Evolutionary conservation across 768 basidiomycete species (phyloP).

Genomic region (Suillus bovinus): DNA sequence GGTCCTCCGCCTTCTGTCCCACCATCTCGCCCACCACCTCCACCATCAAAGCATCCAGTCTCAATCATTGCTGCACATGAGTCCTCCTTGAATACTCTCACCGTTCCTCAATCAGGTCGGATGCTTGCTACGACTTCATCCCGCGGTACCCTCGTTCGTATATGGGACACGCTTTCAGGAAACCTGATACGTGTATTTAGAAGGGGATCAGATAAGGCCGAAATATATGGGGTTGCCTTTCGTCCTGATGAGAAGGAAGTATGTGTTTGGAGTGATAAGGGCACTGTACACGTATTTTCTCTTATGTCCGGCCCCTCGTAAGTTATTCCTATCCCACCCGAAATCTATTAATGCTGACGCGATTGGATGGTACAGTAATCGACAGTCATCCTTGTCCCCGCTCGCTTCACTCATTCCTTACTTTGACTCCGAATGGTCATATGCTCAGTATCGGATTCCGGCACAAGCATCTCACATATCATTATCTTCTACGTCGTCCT

Average conservation of each 20-base stretch:
- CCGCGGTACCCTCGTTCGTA: slow-evolving; percentile 81
- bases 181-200: slow-evolving; percentile 79
- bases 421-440: slow-evolving; percentile 96
- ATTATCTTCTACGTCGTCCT: slow-evolving; percentile 62
- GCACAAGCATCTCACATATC: slow-evolving; percentile 82
- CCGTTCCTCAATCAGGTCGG: slow-evolving; percentile 75
- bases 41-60: slow-evolving; percentile 62
- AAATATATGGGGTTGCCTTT: slow-evolving; percentile 89
- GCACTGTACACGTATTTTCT: slow-evolving; percentile 89
- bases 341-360: slow-evolving; percentile 11
- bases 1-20: slow-evolving; percentile 56
- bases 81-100: slow-evolving; percentile 74
- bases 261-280: slow-evolving; percentile 95
- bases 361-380: slow-evolving; percentile 55
- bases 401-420: slow-evolving; percentile 83
- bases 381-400: slow-evolving; percentile 80
- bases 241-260: slow-evolving; percentile 83
- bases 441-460: slow-evolving; percentile 89
- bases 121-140: slow-evolving; percentile 83
- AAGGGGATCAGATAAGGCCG: slow-evolving; percentile 86
- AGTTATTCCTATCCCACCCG: slow-evolving; percentile 32
- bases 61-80: slow-evolving; percentile 86
- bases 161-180: slow-evolving; percentile 79
- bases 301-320: slow-evolving; percentile 68
- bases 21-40: slow-evolving; percentile 56